These are phyloP conservation scores for Drechslera avenae DNA, from an alignment of 2,329 filamentous ascomycete genomes.

Conservation along the genomic window DNA sequence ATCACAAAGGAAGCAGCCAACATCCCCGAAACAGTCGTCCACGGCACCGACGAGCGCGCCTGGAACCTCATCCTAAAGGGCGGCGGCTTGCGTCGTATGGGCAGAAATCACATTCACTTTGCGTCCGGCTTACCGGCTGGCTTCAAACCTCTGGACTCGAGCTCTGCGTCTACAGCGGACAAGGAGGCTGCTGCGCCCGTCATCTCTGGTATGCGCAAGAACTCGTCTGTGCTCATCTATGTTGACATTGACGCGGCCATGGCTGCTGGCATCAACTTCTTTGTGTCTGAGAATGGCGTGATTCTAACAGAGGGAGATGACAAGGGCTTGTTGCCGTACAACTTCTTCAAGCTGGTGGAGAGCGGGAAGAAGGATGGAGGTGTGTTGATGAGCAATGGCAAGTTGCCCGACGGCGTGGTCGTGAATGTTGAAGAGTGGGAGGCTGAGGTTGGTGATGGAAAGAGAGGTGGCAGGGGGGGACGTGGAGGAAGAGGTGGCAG, in stretches of 20 bases:
- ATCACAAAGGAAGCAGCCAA: slow-evolving; percentile 61
- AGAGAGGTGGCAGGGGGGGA: slow-evolving; percentile 30
- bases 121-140: slow-evolving; percentile 70
- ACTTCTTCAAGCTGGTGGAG: slow-evolving; percentile 73
- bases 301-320: slow-evolving; percentile 56
- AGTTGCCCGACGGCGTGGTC: slow-evolving; percentile 53
- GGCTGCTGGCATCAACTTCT: slow-evolving; percentile 68
- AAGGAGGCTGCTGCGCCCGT: slow-evolving; percentile 54
- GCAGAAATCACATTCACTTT: slow-evolving; percentile 87
- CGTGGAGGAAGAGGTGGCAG: slow-evolving; percentile 31
- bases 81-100: slow-evolving; percentile 82
- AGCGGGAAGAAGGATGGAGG: slow-evolving; percentile 65
- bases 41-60: slow-evolving; percentile 85
- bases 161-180: slow-evolving; percentile 28
- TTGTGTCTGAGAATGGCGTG: slow-evolving; percentile 61
- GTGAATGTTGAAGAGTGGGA: slow-evolving; percentile 47
- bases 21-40: slow-evolving; percentile 72
- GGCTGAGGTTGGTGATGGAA: slow-evolving; percentile 32
- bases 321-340: slow-evolving; percentile 44
- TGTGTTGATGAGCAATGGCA: slow-evolving; percentile 72
- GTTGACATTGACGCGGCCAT: slow-evolving; percentile 73
- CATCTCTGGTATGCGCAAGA: slow-evolving; percentile 78
- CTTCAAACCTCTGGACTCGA: slow-evolving; percentile 35
- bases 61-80: slow-evolving; percentile 76
- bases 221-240: slow-evolving; percentile 69